Percentiles rank a stretch among this genome's conserved stretches.
Conservation (phyloP, 2,329 filamentous ascomycete species). For the Neofusicoccum sp. region DNA sequence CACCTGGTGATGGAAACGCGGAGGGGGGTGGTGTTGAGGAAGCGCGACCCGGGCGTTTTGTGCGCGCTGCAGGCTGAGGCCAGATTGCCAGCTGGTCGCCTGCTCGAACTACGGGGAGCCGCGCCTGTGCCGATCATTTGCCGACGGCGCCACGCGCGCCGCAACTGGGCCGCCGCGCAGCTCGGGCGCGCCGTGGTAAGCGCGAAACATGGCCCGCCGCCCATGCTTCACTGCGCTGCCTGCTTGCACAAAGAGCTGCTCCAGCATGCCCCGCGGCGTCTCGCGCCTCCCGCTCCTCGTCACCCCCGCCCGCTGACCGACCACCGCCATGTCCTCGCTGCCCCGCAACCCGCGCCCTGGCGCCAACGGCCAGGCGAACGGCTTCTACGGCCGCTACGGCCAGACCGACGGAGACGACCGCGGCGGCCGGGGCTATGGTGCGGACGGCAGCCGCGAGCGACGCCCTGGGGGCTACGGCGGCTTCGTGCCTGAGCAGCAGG, state of each 20-base stretch:
- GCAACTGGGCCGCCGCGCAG: background rate
- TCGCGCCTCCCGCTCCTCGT: background rate
- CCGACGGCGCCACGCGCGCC: slow-evolving; percentile 7
- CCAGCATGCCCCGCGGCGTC: slow-evolving; percentile 16
- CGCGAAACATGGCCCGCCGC: slow-evolving; percentile 13
- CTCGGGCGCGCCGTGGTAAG: slow-evolving; percentile 2
- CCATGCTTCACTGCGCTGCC: slow-evolving; percentile 1
- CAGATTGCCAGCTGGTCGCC: slow-evolving; percentile 17
- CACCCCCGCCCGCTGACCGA: slow-evolving; percentile 4
- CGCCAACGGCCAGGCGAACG: slow-evolving; percentile 41
- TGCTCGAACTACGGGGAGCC: background rate
- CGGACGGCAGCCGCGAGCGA: slow-evolving; percentile 26
- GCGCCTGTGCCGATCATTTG: slow-evolving; percentile 5
- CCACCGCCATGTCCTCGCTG: slow-evolving; percentile 36
- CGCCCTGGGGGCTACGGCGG: slow-evolving; percentile 43
- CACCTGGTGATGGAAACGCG: slow-evolving; percentile 12
- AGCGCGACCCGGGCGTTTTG: slow-evolving; percentile 18
- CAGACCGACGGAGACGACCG: slow-evolving; percentile 27
- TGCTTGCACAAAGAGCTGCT: slow-evolving; percentile 13
- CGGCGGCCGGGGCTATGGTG: slow-evolving; percentile 24
- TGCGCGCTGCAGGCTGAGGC: slow-evolving; percentile 16
- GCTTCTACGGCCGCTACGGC: slow-evolving; percentile 34
- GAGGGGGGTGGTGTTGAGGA: slow-evolving; percentile 12
- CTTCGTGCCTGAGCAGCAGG: slow-evolving; percentile 20
- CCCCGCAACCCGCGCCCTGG: slow-evolving; percentile 30